phyloP scores from a whole-genome alignment of 352 stramenopile species.

The Phytophthora ohioensis region DNA sequence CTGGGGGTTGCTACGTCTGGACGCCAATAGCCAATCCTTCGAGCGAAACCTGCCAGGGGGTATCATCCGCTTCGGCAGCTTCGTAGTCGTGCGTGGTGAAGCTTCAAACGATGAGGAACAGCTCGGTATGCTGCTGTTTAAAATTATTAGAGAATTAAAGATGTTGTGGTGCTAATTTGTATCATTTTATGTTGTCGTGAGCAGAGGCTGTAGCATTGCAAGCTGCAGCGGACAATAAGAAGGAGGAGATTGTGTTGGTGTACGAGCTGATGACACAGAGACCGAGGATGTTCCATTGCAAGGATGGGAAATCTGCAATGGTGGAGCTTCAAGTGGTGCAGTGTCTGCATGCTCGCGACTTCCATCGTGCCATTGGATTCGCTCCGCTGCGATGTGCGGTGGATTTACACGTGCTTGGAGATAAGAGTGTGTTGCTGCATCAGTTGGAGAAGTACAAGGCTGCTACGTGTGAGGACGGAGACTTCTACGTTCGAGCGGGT shows the following conservation, averaged over 20 bases:
- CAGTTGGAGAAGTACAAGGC: constrained; percentile 43
- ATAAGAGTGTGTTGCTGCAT: constrained; percentile 22
- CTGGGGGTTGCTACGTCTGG: constrained; percentile 35
- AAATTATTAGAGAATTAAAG: constrained; percentile 1
- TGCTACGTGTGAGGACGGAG: constrained; percentile 27
- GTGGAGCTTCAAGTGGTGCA: constrained; percentile 46
- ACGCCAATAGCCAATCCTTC: constrained; percentile 23
- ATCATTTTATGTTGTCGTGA: constrained; percentile 6
- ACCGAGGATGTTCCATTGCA: constrained; percentile 30
- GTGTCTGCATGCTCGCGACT: constrained; percentile 61
- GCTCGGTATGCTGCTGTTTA: constrained; percentile 20
- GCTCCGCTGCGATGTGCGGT: constrained; percentile 53
- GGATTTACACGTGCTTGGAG: constrained; percentile 36
- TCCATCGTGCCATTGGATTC: constrained; percentile 42
- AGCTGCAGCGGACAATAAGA: neutral
- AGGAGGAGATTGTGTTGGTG: constrained; percentile 31
- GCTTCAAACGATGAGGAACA: constrained; percentile 13
- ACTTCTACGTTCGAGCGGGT: constrained; percentile 53
- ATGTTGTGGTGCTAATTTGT: constrained; percentile 1
- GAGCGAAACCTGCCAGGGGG: constrained; percentile 35
- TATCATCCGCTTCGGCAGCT: constrained; percentile 36
- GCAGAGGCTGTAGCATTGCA: constrained; percentile 25
- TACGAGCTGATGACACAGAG: constrained; percentile 25
- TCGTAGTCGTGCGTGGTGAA: constrained; percentile 30
- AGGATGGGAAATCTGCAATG: constrained; percentile 4